Evolutionary conservation across 2,329 filamentous ascomycete genomes (phyloP).

Genomic region (Xylariaceae sp.): DNA sequence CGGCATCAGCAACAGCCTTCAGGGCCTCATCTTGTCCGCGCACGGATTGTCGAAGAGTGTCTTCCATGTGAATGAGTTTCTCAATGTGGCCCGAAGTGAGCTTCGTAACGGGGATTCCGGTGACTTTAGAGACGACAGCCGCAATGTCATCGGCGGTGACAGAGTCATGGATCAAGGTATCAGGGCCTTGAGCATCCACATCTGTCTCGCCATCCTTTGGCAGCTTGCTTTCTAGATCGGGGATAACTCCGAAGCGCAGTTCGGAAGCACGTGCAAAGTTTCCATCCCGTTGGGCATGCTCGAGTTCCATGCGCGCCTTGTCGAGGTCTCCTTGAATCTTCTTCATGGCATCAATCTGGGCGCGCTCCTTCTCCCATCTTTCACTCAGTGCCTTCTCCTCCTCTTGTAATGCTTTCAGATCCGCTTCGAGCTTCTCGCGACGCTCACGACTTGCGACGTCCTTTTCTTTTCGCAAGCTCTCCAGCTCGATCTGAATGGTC

Average conservation of each 20-base stretch:
- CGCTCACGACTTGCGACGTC: constrained; percentile 85
- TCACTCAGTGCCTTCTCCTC: constrained; percentile 70
- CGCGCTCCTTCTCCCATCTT: constrained; percentile 85
- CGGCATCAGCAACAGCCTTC: constrained; percentile 83
- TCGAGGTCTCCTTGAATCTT: constrained; percentile 84
- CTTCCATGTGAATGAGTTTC: constrained; percentile 94
- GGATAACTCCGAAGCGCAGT: constrained; percentile 82
- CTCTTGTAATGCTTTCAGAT: constrained; percentile 69
- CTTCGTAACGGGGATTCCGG: constrained; percentile 88
- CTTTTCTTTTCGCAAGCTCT: constrained; percentile 89
- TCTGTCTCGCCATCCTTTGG: constrained; percentile 62
- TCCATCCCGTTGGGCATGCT: constrained; percentile 79
- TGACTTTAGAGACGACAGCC: constrained; percentile 81
- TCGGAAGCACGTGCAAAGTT: constrained; percentile 90
- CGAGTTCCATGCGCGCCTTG: constrained; percentile 75
- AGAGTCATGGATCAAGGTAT: constrained; percentile 78
- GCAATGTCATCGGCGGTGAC: constrained; percentile 96
- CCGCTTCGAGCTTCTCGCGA: constrained; percentile 75
- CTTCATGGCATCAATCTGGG: constrained; percentile 82
- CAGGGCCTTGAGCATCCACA: constrained; percentile 32
- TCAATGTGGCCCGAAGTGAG: constrained; percentile 91
- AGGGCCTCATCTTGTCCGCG: constrained; percentile 93
- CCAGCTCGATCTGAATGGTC: constrained; percentile 94
- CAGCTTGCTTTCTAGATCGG: constrained; percentile 69
- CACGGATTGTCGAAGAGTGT: constrained; percentile 74